Base-by-base conservation (phyloP, 2,329 filamentous ascomycete species). In the Aspergillus fumigatus region DNA sequence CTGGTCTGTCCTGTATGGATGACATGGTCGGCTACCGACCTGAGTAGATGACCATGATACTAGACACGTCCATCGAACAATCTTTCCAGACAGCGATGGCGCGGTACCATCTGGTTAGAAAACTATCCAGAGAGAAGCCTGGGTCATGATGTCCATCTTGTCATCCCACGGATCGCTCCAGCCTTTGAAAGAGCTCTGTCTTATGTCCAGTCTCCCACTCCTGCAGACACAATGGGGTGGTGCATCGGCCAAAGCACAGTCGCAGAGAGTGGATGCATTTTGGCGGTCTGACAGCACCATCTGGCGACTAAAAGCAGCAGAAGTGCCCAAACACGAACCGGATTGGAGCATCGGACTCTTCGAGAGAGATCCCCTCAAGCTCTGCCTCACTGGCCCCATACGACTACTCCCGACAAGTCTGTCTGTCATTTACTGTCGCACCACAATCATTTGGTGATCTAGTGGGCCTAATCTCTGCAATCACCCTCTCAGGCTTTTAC, bases 241-340 rank as follows among this genome's bases (percentile, higher is more conserved):
- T 45, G 53, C 53, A 52, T 55, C 50, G 50, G 54, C 53, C 56
- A 56, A 59, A 58, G 55, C 53, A 51, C 55, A 51, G 51, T 38
- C 32, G 21, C 25, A 50, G 50, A 19, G 35, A 59, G 59, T 63
- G 62, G 62, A 45, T 52, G 56, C 56, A 48, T 27, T 60, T 57
- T 57, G 59, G 63, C 62, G 62, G 62, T 64, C 62, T 63, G 64
- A 62, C 55, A 53, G 58, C 59, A 55, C 60, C 55, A 51, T 58
- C 53, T 57, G 51, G 60, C 56, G 58, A 64, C 62, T 61, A 62
- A 55, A 54, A 62, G 62, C 64, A 65, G 66, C 66, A 68, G 55
- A 62, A 56, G 60, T 68, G 65, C 66, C 66, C 66, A 65, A 68
- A 62, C 52, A 60, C 59, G 59, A 58, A 62, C 57, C 35, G 57